phyloP scores from a whole-genome alignment of 352 stramenopile genomes.

The Blastocystis sp. region DNA sequence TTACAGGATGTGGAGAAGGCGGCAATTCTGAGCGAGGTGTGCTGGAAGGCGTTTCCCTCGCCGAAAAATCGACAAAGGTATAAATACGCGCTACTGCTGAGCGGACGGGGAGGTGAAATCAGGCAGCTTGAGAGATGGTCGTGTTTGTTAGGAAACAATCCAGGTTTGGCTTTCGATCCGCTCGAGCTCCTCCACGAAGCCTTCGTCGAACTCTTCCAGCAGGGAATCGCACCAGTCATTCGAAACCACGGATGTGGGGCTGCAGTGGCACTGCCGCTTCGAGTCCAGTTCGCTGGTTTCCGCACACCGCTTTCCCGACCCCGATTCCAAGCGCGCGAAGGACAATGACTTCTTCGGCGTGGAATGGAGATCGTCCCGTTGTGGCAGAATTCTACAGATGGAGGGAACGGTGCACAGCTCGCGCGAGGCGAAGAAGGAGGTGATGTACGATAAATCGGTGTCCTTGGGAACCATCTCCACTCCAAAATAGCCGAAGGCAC shows the following conservation, averaged over 20 bases:
- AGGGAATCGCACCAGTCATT: background rate
- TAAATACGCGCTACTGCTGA: background rate
- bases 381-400: background rate
- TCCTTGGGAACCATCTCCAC: background rate
- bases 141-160: background rate
- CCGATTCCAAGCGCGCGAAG: background rate
- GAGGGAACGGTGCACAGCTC: background rate
- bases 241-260: background rate
- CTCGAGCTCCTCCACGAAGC: background rate
- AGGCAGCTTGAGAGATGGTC: background rate
- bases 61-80: background rate
- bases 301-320: background rate
- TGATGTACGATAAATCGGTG: background rate
- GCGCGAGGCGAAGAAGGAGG: background rate
- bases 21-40: background rate
- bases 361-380: background rate
- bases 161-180: background rate
- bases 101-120: background rate
- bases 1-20: background rate
- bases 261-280: background rate
- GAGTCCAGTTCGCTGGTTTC: background rate
- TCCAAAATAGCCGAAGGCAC: background rate
- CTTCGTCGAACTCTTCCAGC: background rate
- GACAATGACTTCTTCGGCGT: background rate
- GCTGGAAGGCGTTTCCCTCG: background rate